Conservation (phyloP, 192 early-diverging fungal genomes). For the Chytriomyces sp. region DNA sequence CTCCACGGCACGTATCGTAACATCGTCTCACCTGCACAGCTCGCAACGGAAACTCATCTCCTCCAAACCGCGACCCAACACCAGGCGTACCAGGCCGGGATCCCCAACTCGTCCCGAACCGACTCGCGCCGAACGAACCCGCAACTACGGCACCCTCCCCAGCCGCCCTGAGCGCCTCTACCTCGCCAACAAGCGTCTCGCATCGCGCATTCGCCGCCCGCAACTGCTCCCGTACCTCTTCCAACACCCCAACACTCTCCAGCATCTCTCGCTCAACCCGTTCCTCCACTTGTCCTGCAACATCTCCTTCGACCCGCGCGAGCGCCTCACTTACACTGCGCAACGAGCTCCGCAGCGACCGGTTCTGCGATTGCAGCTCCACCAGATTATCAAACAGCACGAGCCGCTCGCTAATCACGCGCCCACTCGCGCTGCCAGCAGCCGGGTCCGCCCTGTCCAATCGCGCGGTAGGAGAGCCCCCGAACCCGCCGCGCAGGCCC, state of each 20-base stretch:
- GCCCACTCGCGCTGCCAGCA: background rate
- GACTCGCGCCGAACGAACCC: too few relatives aligned
- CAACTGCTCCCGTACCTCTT: conserved; percentile 64
- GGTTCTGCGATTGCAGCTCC: conserved; percentile 37
- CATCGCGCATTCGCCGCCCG: conserved; percentile 55
- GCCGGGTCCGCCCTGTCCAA: conserved; percentile 52
- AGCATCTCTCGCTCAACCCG: conserved; percentile 41
- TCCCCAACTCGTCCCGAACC: background rate
- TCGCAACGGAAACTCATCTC: background rate
- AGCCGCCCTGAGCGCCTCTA: conserved; percentile 40
- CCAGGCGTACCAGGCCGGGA: conserved; percentile 11
- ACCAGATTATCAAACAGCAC: conserved; percentile 33
- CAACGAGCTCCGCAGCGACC: conserved; percentile 25
- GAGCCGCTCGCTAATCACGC: conserved; percentile 29
- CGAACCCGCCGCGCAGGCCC: background rate
- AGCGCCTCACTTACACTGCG: conserved; percentile 23
- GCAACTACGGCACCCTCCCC: too few relatives aligned
- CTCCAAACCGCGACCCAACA: background rate
- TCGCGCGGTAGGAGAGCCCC: background rate
- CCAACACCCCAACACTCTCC: conserved; percentile 56
- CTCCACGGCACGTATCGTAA: too few relatives aligned
- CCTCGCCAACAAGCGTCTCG: conserved; percentile 55
- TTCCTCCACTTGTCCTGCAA: conserved; percentile 41
- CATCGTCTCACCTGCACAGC: conserved; percentile 3
- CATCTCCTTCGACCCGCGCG: conserved; percentile 41